Evolutionary conservation across 257 asterid genomes (phyloP).

Genomic region (Ballota nigra): DNA sequence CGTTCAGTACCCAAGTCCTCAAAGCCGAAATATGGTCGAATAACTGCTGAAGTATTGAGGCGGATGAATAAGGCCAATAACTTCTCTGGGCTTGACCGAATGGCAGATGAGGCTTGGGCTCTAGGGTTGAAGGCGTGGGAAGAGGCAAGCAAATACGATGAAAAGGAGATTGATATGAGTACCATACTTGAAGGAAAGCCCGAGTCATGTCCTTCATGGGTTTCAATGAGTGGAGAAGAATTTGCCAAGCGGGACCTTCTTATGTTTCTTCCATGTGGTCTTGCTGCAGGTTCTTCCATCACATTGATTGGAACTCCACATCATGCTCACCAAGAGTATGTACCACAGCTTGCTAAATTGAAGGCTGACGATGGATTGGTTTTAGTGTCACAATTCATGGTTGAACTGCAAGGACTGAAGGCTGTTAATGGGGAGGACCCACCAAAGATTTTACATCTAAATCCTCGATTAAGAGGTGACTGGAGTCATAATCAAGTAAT

Average conservation of each 20-base stretch:
- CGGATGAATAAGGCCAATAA: conserved; percentile 48
- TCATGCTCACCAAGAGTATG: conserved; percentile 85
- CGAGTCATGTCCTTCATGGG: conserved; percentile 95
- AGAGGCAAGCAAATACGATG: conserved; percentile 64
- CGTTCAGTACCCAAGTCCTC: conserved; percentile 28
- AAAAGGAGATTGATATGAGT: conserved; percentile 58
- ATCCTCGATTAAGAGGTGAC: conserved; percentile 95
- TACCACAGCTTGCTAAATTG: conserved; percentile 71
- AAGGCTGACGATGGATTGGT: conserved; percentile 59
- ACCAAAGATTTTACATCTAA: conserved; percentile 89
- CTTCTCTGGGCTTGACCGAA: conserved; percentile 57
- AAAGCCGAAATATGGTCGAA: conserved; percentile 67
- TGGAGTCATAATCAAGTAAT: conserved; percentile 94
- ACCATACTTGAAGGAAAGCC: conserved; percentile 85
- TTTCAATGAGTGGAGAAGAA: conserved; percentile 63
- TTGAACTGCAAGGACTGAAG: conserved; percentile 92
- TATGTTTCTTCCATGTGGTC: conserved; percentile 95
- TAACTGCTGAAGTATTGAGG: conserved; percentile 58
- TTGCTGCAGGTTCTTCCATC: conserved; percentile 94
- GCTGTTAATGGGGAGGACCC: conserved; percentile 98
- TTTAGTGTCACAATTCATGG: conserved; percentile 82
- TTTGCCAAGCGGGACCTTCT: conserved; percentile 48
- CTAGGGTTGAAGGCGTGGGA: conserved; percentile 91
- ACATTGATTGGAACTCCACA: conserved; percentile 90
- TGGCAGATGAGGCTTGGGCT: conserved; percentile 93